Conservation (phyloP, 2,329 filamentous ascomycete species). For the Gaeumannomyces tritici region DNA sequence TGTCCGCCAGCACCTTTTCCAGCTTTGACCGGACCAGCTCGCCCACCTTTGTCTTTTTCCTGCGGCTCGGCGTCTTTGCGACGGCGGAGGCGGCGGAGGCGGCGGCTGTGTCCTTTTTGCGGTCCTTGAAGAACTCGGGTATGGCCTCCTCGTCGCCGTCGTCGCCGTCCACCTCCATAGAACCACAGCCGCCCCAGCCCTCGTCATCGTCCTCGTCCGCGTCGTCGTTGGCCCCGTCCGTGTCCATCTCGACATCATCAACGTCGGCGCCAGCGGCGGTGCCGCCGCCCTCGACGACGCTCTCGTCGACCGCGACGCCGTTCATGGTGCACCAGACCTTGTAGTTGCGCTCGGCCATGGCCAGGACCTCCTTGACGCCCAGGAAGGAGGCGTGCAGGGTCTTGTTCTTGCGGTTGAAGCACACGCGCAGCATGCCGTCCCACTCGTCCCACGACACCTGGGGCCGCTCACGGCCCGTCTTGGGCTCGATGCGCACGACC, state of each 20-base stretch:
- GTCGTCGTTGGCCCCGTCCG: conserved; percentile 36
- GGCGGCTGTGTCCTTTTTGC: conserved; percentile 21
- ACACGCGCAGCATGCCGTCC: conserved; percentile 76
- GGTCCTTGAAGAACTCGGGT: conserved; percentile 76
- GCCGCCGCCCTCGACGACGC: conserved; percentile 35
- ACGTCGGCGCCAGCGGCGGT: conserved; percentile 27
- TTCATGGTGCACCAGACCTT: conserved; percentile 84
- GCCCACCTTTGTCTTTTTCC: conserved; percentile 70
- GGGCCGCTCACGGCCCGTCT: conserved; percentile 64
- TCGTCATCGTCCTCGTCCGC: no score
- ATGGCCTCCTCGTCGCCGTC: conserved; percentile 50
- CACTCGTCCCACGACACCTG: conserved; percentile 90
- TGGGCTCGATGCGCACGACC: conserved; percentile 86
- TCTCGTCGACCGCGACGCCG: conserved; percentile 68
- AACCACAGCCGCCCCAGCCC: no score
- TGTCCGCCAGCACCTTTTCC: conserved; percentile 72
- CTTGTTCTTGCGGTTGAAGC: conserved; percentile 82
- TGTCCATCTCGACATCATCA: conserved; percentile 20
- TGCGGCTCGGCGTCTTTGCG: conserved; percentile 54
- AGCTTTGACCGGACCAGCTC: conserved; percentile 83
- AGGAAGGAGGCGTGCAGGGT: conserved; percentile 76
- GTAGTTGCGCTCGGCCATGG: conserved; percentile 81
- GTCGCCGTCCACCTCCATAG: no score
- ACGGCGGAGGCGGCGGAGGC: conserved; percentile 16
- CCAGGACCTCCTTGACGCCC: conserved; percentile 69